Conservation (phyloP, 257 asterid genomes). For the Solanum paucissectum region DNA sequence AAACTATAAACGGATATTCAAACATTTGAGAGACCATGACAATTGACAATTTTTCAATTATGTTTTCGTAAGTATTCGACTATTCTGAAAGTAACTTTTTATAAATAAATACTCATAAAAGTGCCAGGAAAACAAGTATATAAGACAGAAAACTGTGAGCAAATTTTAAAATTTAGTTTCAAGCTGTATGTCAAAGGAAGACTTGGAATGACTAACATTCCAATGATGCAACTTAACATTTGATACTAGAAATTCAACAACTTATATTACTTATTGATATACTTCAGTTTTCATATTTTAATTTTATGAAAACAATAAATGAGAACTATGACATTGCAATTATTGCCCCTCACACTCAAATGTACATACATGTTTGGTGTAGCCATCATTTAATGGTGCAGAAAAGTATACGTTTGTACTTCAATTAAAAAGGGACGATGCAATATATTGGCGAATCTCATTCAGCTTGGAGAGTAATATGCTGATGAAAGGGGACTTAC, state of each 20-base stretch:
- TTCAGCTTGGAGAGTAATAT: neutral
- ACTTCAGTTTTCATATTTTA: neutral
- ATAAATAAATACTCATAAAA: neutral
- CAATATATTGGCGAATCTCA: neutral
- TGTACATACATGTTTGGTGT: neutral
- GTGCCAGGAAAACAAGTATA: neutral
- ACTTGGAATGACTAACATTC: neutral
- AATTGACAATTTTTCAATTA: neutral
- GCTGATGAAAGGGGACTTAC: slow-evolving; percentile 20
- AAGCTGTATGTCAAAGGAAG: neutral
- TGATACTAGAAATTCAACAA: neutral
- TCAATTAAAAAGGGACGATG: neutral
- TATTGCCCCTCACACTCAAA: neutral
- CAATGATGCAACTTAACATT: neutral
- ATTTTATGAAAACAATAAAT: neutral
- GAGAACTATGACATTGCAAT: neutral
- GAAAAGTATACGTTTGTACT: neutral
- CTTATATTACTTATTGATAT: neutral
- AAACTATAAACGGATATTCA: neutral
- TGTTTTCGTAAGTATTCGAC: neutral
- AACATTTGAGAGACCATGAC: neutral
- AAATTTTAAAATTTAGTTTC: neutral
- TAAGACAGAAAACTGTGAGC: neutral
- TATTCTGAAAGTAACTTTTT: neutral
- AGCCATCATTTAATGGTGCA: neutral